A percentile compares a stretch with the other conserved stretches of the same genome.
Conservation (phyloP, 495 filamentous ascomycete species). For the Pyrenula massariospora region DNA sequence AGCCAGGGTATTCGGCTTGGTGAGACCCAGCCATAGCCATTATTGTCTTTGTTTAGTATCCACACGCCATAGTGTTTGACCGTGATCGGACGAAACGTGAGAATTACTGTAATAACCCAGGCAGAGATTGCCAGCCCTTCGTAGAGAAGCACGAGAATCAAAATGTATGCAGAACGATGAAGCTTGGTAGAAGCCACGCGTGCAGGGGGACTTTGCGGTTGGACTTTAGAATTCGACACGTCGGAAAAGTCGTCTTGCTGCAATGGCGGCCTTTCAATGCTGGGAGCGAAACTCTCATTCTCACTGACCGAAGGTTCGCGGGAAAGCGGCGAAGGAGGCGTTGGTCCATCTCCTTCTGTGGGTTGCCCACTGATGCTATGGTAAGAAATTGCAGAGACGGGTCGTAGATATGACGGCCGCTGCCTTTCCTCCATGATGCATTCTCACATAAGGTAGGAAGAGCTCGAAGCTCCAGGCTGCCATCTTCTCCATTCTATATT, state of each 20-base stretch:
- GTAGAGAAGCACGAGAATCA: slow-evolving; percentile 1
- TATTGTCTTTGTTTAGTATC: neutral
- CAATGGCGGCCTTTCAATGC: neutral
- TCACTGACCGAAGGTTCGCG: neutral
- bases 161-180: slow-evolving; percentile 1
- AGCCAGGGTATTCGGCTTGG: neutral
- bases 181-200: neutral
- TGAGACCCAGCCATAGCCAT: neutral
- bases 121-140: neutral
- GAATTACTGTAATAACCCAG: neutral
- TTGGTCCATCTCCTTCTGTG: neutral
- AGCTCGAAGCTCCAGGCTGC: too few species aligned
- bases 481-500: too few species aligned
- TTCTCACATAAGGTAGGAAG: neutral
- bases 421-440: neutral
- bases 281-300: neutral
- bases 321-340: neutral
- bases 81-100: slow-evolving; percentile 1
- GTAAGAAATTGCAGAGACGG: neutral
- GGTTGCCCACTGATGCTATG: neutral
- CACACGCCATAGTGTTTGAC: neutral
- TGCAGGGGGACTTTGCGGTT: neutral
- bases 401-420: neutral
- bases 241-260: neutral
- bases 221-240: neutral